Base-by-base conservation (phyloP, 2,329 filamentous ascomycete species). In the Sporothrix dimorphospora region DNA sequence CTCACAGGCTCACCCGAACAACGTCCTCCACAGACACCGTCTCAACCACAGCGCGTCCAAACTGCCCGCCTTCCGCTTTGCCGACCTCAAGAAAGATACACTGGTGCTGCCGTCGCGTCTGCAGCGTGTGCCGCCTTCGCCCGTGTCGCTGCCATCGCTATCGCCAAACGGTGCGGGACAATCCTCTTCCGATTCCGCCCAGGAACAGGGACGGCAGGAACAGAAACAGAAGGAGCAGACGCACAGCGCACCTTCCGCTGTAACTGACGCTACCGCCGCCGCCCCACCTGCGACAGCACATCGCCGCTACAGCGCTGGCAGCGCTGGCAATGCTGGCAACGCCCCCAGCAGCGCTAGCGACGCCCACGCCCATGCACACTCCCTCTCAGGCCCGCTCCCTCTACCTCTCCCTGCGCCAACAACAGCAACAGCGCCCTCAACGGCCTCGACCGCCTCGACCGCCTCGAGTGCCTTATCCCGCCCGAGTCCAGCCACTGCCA, bases 21-120 rank as follows among this genome's bases (percentile, higher is more conserved):
- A 71, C 73, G 76, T 75, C 59, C 73, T 81, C 70, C 84, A 88
- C 76, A 78, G 80, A 59, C 86, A 88, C 78, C 85, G 86, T 71
- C 85, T 85, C 75, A 85, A 78, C 77, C 83, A 88, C 78, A 87
- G 83, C 77, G 84, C 85, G 51, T 88, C 86, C 74, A 88, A 88
- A 76, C 79, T 88, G 75, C 86, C 87, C 38, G 82, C 86, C 27
- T 87, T 85, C 78, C 86, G 86, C 72, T 86, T 86, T 77, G 84
- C 82, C 75, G 86, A 88, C 79, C 80, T 84, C 71, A 81, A 81
- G 73, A 80, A 81, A 73, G 77, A 80, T 45, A 75, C 78, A 63
- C 78, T 82, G 49, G 76, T 77, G 49, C 74, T 79, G 65, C 79
- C 81, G 61, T 78, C 78, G 71, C 78, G 81, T 72, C 77, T 80